These are phyloP conservation scores for Neltuma alba DNA, from an alignment of 306 rosid species.

Conservation along the genomic window DNA sequence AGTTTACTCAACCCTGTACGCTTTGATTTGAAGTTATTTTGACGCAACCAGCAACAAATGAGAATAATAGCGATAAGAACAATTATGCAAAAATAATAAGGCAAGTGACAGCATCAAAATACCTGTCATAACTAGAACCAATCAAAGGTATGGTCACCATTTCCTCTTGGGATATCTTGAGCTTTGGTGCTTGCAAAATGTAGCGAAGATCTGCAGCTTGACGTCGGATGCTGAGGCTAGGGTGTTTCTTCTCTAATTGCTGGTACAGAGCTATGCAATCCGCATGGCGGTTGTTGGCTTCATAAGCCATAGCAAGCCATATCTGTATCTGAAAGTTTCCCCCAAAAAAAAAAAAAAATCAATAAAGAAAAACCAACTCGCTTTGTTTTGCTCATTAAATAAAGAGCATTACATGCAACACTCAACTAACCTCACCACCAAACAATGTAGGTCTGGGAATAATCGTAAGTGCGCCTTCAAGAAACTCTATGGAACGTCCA, in stretches of 20 bases:
- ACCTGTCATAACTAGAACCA: conserved; percentile 78
- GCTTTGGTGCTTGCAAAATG: conserved; percentile 93
- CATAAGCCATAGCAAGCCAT: conserved; percentile 99
- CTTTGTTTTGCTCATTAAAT: background rate
- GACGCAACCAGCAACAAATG: background rate
- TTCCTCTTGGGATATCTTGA: conserved; percentile 96
- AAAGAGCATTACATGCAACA: background rate
- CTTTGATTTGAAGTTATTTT: background rate
- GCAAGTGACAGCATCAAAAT: background rate
- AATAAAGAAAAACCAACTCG: background rate
- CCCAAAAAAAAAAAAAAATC: background rate
- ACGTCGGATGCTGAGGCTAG: conserved; percentile 76
- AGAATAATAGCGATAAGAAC: background rate
- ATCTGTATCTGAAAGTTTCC: conserved; percentile 76
- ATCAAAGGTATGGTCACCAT: conserved; percentile 87
- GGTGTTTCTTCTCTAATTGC: conserved; percentile 79
- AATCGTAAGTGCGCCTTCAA: conserved; percentile 94
- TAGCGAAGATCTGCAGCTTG: conserved; percentile 97
- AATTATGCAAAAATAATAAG: background rate
- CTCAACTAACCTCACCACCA: conserved; percentile 94
- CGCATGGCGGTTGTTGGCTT: conserved; percentile 80
- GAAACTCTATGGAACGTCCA: conserved; percentile 87
- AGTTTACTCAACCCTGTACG: too few relatives aligned
- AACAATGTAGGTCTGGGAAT: conserved; percentile 79
- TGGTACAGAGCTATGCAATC: conserved; percentile 88